phyloP scores from a whole-genome alignment of 805 yeast species.

The Yarrowia alimentaria region DNA sequence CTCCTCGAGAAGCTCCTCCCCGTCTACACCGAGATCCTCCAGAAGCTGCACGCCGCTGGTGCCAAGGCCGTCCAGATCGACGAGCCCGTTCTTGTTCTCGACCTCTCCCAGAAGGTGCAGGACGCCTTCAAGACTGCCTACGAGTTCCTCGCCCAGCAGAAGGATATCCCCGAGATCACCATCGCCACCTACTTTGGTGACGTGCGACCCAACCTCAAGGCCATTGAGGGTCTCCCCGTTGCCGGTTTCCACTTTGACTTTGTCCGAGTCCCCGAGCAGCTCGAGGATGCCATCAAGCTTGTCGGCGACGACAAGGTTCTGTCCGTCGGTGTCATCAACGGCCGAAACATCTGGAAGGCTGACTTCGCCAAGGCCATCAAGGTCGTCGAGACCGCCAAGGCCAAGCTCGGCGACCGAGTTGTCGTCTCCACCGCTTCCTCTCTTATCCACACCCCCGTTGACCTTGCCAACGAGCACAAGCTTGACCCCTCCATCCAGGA shows the following conservation, averaged over 20 bases:
- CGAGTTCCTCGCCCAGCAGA: slow-evolving; percentile 65
- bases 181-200: slow-evolving; percentile 97
- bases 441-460: slow-evolving; percentile 97
- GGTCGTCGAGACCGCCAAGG: slow-evolving; percentile 77
- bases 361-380: slow-evolving; percentile 84
- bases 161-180: slow-evolving; percentile 72
- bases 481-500: slow-evolving; percentile 87
- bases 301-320: slow-evolving; percentile 69
- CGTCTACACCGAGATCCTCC: slow-evolving; percentile 83
- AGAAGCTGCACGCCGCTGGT: slow-evolving; percentile 89
- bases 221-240: slow-evolving; percentile 88
- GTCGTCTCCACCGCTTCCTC: slow-evolving; percentile 95
- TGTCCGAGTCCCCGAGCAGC: slow-evolving; percentile 94
- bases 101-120: slow-evolving; percentile 79
- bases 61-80: slow-evolving; percentile 94
- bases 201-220: slow-evolving; percentile 90
- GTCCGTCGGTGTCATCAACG: slow-evolving; percentile 96
- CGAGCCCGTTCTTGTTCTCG: slow-evolving; percentile 95
- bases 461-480: slow-evolving; percentile 87
- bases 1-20: slow-evolving; percentile 88
- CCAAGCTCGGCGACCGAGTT: slow-evolving; percentile 74
- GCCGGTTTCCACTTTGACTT: slow-evolving; percentile 96
- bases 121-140: slow-evolving; percentile 87
- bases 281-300: slow-evolving; percentile 72
- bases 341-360: slow-evolving; percentile 99